Percentiles rank a stretch among this genome's conserved stretches.
These are phyloP conservation scores for Nicotiana sylvestris DNA, from an alignment of 257 asterid species.

Conservation along the genomic window DNA sequence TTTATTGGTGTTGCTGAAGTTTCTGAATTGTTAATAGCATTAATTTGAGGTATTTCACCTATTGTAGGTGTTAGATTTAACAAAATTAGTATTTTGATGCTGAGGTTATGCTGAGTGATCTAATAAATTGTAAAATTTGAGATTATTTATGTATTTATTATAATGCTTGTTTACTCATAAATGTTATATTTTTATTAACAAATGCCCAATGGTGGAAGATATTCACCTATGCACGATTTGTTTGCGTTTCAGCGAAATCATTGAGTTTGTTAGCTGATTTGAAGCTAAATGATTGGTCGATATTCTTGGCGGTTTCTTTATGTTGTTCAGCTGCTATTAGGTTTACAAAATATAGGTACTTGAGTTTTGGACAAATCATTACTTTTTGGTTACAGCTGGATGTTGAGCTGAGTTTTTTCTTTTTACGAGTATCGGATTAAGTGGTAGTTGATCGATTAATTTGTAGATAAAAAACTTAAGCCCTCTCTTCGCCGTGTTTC, in stretches of 20 bases:
- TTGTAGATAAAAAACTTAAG: background rate
- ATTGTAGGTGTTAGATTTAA: background rate
- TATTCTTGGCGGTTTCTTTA: background rate
- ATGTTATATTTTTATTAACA: background rate
- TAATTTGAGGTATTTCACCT: background rate
- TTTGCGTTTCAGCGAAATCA: slow-evolving; percentile 7
- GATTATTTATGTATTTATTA: background rate
- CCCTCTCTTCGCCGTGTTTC: background rate
- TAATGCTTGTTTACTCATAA: background rate
- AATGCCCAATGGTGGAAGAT: background rate
- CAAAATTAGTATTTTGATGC: background rate
- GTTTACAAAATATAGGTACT: background rate
- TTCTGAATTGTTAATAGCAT: background rate
- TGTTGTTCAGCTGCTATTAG: background rate
- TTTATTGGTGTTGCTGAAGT: background rate
- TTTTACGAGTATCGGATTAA: background rate
- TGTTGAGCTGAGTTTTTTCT: background rate
- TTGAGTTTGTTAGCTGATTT: background rate
- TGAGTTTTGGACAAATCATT: background rate
- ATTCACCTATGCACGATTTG: background rate
- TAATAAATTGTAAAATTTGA: background rate
- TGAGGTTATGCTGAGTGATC: background rate
- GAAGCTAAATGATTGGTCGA: slow-evolving; percentile 8
- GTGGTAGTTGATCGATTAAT: background rate
- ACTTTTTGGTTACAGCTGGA: background rate